phyloP scores from a whole-genome alignment of 768 basidiomycete genomes.

The Lactifluus subvellereus region DNA sequence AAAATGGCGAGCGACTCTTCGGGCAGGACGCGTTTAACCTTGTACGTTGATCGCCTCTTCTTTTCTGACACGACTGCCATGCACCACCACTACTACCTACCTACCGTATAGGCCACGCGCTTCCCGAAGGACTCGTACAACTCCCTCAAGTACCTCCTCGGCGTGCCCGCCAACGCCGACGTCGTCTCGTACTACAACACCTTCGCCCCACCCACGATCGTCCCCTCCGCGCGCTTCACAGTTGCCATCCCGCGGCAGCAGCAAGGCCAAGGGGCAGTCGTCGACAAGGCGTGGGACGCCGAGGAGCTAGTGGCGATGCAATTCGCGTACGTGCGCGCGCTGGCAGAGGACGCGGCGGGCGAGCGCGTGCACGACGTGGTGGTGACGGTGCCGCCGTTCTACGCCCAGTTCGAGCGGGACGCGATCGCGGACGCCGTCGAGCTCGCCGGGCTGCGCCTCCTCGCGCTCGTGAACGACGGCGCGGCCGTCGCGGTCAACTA shows the following conservation, averaged over 20 bases:
- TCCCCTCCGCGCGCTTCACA: conserved; percentile 48
- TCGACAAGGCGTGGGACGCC: conserved; percentile 66
- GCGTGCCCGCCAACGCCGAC: conserved; percentile 44
- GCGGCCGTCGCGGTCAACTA: conserved; percentile 96
- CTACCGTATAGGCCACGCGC: conserved; percentile 64
- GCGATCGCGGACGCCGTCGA: conserved; percentile 90
- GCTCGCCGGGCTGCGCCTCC: conserved; percentile 76
- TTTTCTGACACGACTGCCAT: background rate
- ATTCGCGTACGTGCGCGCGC: conserved; percentile 79
- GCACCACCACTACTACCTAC: background rate
- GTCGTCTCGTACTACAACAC: conserved; percentile 33
- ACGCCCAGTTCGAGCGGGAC: conserved; percentile 85
- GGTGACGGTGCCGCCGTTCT: conserved; percentile 87
- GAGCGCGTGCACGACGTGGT: conserved; percentile 82
- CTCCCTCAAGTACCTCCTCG: conserved; percentile 80
- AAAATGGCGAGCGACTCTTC: conserved; percentile 83
- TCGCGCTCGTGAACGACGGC: conserved; percentile 89
- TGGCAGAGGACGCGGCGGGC: conserved; percentile 70
- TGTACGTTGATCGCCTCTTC: conserved; percentile 42
- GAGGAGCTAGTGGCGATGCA: conserved; percentile 96
- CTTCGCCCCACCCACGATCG: conserved; percentile 54
- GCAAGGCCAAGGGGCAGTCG: conserved; percentile 11
- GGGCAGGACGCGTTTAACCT: conserved; percentile 84
- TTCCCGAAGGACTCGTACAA: conserved; percentile 87
- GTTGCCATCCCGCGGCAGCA: conserved; percentile 32